These are phyloP conservation scores for Colletotrichum chlorophyti DNA, from an alignment of 2,329 filamentous ascomycete species.

Conservation along the genomic window DNA sequence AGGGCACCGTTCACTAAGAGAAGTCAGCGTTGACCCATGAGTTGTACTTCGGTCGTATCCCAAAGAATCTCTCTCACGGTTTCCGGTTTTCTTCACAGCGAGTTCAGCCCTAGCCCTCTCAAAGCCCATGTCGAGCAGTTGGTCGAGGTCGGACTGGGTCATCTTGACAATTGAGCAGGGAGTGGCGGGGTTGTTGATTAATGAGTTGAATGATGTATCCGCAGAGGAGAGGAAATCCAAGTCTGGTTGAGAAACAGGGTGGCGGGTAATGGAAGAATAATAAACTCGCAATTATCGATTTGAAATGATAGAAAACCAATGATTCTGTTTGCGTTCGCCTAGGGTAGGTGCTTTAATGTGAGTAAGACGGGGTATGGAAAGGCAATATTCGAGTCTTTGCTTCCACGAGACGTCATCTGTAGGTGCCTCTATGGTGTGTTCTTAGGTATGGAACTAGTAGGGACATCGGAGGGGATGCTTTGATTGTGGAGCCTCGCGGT, in stretches of 20 bases:
- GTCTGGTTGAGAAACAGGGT: no score
- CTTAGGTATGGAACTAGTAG: background rate
- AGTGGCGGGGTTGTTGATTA: constrained; percentile 28
- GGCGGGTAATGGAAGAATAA: background rate
- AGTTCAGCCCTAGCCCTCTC: constrained; percentile 82
- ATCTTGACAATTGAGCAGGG: constrained; percentile 45
- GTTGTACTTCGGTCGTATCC: no score
- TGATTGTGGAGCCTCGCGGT: no score
- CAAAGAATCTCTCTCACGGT: no score
- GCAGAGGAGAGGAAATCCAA: no score
- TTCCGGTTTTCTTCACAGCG: constrained; percentile 83
- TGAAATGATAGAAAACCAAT: no score
- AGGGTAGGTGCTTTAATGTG: no score
- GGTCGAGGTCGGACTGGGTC: constrained; percentile 65
- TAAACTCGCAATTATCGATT: no score
- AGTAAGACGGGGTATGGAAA: no score
- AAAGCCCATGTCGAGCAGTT: constrained; percentile 78
- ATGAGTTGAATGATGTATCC: background rate
- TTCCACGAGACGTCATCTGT: constrained; percentile 25
- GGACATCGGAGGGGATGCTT: background rate
- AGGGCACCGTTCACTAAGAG: constrained; percentile 81
- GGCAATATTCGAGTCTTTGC: constrained; percentile 15
- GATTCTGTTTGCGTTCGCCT: no score
- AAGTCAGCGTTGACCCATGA: constrained; percentile 3
- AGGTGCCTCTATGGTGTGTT: no score